These are phyloP conservation scores for Ophiostoma himal-ulmi DNA, from an alignment of 2,329 filamentous ascomycete species.

Conservation along the genomic window DNA sequence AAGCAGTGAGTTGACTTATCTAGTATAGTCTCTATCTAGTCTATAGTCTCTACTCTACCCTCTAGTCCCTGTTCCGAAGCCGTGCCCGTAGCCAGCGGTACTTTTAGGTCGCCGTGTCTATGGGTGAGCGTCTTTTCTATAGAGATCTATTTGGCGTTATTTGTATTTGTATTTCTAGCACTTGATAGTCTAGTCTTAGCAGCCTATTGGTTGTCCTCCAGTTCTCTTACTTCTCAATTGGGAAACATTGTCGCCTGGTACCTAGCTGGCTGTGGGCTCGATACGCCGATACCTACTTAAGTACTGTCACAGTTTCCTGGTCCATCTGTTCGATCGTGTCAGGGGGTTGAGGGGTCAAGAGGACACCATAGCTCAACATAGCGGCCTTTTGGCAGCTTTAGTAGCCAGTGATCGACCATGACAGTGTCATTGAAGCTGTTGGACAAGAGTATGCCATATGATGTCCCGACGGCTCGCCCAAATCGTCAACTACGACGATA, in stretches of 20 bases:
- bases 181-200: neutral
- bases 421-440: neutral
- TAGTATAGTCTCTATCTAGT: no score
- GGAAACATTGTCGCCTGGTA: neutral
- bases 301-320: neutral
- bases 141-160: neutral
- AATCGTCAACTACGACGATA: no score
- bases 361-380: neutral
- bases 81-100: neutral
- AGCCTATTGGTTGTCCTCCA: neutral
- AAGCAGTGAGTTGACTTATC: no score
- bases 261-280: neutral
- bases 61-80: neutral
- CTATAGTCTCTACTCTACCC: no score
- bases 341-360: neutral
- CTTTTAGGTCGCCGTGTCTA: slow-evolving; percentile 2
- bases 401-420: neutral
- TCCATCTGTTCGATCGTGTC: slow-evolving; percentile 4
- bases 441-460: no score
- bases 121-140: slow-evolving; percentile 5
- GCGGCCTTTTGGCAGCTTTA: neutral
- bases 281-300: neutral
- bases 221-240: neutral
- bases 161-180: neutral
- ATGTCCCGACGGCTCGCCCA: neutral